Base-by-base conservation (phyloP, 1,284 basidiomycete species). In the Inonotus hispidus region DNA sequence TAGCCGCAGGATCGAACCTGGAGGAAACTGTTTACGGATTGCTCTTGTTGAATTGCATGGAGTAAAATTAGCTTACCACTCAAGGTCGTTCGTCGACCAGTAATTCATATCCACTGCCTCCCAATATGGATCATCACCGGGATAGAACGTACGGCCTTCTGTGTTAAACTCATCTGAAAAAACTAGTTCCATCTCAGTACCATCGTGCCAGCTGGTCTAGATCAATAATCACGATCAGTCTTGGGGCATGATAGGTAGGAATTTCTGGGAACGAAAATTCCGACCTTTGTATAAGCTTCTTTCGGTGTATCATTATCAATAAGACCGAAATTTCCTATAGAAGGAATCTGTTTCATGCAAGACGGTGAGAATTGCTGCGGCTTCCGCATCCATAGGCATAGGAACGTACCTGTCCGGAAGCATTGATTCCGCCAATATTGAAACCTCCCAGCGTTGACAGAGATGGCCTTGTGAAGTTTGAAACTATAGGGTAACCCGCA, bases 101-200 rank as follows among this genome's bases (percentile, higher is more conserved):
- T 90, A 90, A 72, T 90, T 85, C 25, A 91, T 71, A 68, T 92
- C 85, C 14, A 78, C 85, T 4, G 88, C 89, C 70, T 91, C 88
- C 90, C 89, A 87, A 68, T 86, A 87, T 3, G 83, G 82, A 66
- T 84, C 82, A 59, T 84, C 80, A 41, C 82, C 82, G 46, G 78
- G 77, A 69, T 83, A 87, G 70, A 92, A 92, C 1, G 87, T 80
- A 59, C 90, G 76, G 0, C 82, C 88, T 35, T 88, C 84, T 35
- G 76, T 75, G 66, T 92, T 85, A 70, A 93, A 93, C 71, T 93
- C 91, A 70, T 93, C 90, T 5, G 85, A 88, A 70, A 87, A 92
- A 1, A 89, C 87, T 16, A 92, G 73, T 10, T 78, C 71, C 73
- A 76, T 73, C 39, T 73, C 62, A 45, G 65, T 61, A 11, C 63